A percentile compares a stretch with the other conserved stretches of the same genome.
Evolutionary conservation across 352 stramenopile species (phyloP).

Genomic region (Phytophthora colocasiae): DNA sequence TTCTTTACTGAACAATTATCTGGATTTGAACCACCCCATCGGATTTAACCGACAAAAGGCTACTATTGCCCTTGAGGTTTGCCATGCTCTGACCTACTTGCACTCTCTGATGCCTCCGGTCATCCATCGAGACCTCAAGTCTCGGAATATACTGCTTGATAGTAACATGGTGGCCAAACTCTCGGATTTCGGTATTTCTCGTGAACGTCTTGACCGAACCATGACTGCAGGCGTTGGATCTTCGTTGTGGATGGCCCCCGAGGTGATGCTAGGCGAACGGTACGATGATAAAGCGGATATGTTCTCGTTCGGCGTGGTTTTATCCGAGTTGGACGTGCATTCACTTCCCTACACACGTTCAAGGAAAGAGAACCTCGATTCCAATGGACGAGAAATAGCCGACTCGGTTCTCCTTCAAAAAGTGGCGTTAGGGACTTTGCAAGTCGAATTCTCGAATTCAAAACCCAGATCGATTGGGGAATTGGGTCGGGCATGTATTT

Average conservation of each 20-base stretch:
- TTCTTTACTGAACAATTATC: slow-evolving; percentile 32
- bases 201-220: slow-evolving; percentile 27
- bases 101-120: slow-evolving; percentile 21
- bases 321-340: slow-evolving; percentile 27
- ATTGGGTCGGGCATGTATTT: slow-evolving; percentile 25
- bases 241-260: slow-evolving; percentile 29
- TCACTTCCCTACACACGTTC: slow-evolving; percentile 14
- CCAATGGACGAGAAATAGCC: slow-evolving; percentile 21
- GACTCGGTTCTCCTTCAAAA: slow-evolving; percentile 29
- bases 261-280: slow-evolving; percentile 24
- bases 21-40: slow-evolving; percentile 5
- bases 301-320: slow-evolving; percentile 27
- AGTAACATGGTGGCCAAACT: slow-evolving; percentile 52
- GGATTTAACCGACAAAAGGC: slow-evolving; percentile 45
- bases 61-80: slow-evolving; percentile 44
- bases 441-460: slow-evolving; percentile 26
- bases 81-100: slow-evolving; percentile 30
- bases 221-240: slow-evolving; percentile 35
- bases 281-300: slow-evolving; percentile 34
- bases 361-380: slow-evolving; percentile 23
- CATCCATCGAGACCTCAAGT: slow-evolving; percentile 32
- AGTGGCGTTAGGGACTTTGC: slow-evolving; percentile 21
- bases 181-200: slow-evolving; percentile 63
- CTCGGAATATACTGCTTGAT: slow-evolving; percentile 51
- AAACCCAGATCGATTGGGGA: slow-evolving; percentile 18